Conservation (phyloP, 768 basidiomycete species). For the Boletus sp. region DNA sequence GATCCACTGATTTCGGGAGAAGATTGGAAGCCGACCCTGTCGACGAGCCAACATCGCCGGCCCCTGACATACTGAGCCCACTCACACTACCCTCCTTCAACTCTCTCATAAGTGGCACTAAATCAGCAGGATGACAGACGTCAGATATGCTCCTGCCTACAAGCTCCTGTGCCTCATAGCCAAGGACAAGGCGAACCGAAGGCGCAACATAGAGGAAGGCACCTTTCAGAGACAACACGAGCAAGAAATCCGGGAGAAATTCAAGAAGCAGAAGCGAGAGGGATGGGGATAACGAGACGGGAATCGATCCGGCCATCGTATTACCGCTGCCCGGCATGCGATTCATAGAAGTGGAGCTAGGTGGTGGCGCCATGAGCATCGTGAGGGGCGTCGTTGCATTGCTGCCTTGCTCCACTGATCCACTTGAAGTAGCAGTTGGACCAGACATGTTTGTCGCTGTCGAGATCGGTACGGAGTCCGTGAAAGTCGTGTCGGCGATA, state of each 20-base stretch:
- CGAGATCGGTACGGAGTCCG: constrained; percentile 45
- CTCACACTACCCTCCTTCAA: constrained; percentile 60
- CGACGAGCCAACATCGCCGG: constrained; percentile 16
- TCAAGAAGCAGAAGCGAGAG: constrained; percentile 51
- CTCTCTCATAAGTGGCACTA: constrained; percentile 88
- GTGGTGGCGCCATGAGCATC: constrained; percentile 13
- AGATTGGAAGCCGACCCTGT: constrained; percentile 4
- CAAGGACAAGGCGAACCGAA: constrained; percentile 70
- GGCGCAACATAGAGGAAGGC: constrained; percentile 91
- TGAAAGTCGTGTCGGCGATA: constrained; percentile 45
- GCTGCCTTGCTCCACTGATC: constrained; percentile 8
- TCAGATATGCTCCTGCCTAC: constrained; percentile 75
- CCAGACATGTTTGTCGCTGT: constrained; percentile 37
- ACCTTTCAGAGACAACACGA: constrained; percentile 91
- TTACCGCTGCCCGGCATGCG: constrained; percentile 6
- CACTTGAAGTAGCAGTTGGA: constrained; percentile 14
- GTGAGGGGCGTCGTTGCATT: constrained; percentile 19
- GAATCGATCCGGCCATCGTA: constrained; percentile 32
- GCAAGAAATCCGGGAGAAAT: constrained; percentile 73
- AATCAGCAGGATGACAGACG: constrained; percentile 84
- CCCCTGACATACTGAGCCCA: constrained; percentile 15
- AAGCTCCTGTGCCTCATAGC: constrained; percentile 83
- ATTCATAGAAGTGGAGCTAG: constrained; percentile 16
- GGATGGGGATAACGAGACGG: constrained; percentile 42
- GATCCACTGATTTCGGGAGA: constrained; percentile 61